These are phyloP conservation scores for Aspergillus haitiensis DNA, from an alignment of 495 filamentous ascomycete species.

Conservation along the genomic window DNA sequence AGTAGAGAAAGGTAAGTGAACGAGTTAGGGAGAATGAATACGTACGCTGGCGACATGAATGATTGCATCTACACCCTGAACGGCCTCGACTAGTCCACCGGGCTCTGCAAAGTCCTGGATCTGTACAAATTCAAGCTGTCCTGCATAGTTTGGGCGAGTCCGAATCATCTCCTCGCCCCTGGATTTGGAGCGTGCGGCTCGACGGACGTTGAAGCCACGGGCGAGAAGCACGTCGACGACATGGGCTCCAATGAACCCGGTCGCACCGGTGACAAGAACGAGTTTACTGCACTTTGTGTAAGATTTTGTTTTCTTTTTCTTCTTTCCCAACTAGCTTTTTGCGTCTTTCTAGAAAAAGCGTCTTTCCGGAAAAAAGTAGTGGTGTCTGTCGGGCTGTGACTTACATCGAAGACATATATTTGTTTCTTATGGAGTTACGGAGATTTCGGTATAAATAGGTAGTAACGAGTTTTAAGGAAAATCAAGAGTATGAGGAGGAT, in stretches of 20 bases:
- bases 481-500: too few relatives aligned
- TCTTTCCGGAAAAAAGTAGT: too few relatives aligned
- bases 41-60: constrained; percentile 46
- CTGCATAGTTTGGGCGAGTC: constrained; percentile 32
- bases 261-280: constrained; percentile 45
- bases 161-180: constrained; percentile 36
- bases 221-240: constrained; percentile 38
- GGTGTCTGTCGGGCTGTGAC: too few relatives aligned
- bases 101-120: constrained; percentile 39
- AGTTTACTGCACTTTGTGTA: neutral
- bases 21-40: neutral
- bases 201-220: constrained; percentile 38
- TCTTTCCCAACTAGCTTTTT: neutral
- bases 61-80: constrained; percentile 38
- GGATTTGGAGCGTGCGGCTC: constrained; percentile 33
- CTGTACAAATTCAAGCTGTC: constrained; percentile 36
- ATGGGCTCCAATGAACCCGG: constrained; percentile 46
- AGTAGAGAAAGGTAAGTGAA: neutral
- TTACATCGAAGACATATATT: too few relatives aligned
- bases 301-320: neutral
- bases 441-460: too few relatives aligned
- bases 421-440: too few relatives aligned
- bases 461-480: too few relatives aligned
- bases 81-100: constrained; percentile 36
- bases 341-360: too few relatives aligned